phyloP scores from a whole-genome alignment of 768 basidiomycete species.

The Mycena filopes region DNA sequence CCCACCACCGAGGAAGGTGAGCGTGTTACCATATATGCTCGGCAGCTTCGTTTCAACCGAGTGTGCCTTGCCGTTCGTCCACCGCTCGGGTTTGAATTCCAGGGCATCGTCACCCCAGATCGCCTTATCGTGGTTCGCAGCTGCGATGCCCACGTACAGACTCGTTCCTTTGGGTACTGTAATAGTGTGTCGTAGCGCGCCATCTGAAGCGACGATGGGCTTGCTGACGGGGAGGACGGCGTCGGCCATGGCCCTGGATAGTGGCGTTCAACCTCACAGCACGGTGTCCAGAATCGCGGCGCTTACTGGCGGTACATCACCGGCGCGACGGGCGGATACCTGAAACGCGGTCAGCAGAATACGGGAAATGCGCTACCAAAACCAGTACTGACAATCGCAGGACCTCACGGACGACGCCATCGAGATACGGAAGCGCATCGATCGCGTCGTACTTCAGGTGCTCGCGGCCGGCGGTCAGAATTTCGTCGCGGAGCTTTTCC shows the following conservation, averaged over 20 bases:
- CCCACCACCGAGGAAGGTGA: background rate
- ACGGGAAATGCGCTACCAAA: background rate
- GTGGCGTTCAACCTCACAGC: background rate
- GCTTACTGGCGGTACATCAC: background rate
- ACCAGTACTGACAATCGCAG: background rate
- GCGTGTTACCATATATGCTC: background rate
- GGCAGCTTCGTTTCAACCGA: background rate
- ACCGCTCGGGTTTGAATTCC: slow-evolving; percentile 1
- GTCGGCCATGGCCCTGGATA: background rate
- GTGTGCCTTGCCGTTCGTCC: background rate
- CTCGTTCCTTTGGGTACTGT: background rate
- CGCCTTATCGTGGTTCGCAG: background rate
- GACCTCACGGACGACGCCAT: background rate
- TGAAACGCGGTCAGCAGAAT: background rate
- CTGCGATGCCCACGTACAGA: background rate
- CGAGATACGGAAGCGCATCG: background rate
- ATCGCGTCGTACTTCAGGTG: too few relatives aligned
- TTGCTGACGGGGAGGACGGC: background rate
- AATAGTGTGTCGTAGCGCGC: background rate
- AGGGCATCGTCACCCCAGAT: background rate
- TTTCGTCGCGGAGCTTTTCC: too few relatives aligned
- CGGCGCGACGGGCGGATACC: background rate
- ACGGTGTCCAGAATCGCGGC: background rate
- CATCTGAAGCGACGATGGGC: background rate
- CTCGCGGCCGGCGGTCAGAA: too few relatives aligned